Base-by-base conservation (phyloP, 225 moss, liverwort and hornwort species). In the Physcomitrellopsis africana region DNA sequence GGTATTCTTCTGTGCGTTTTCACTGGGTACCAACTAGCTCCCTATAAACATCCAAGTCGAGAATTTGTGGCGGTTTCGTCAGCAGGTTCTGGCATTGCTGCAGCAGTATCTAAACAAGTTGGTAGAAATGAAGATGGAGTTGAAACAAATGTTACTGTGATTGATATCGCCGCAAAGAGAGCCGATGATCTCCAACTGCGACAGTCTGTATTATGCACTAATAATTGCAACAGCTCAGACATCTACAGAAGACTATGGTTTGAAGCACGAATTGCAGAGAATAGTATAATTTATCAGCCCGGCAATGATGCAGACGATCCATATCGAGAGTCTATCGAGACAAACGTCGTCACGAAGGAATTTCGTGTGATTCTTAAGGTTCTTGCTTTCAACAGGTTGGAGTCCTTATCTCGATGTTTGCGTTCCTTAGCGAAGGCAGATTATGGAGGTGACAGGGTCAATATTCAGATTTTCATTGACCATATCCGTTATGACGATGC, bases 301-400 rank as follows among this genome's bases (percentile, higher is more conserved):
- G 60, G 42, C 23, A 72, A 74, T 16, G 69, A 41, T 51, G 57
- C 52, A 12, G 82, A 71, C 54, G 87, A 82, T 63, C 76, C 89
- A 3, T 79, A 85, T 56, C 85, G 67, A 58, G 89, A 85, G 41
- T 92, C 85, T 10, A 88, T 89, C 10, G 91, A 99, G 53, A 89
- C 79, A 17, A 99, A 95, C 58, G 64, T 90, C 19, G 82, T 99
- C 65, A 86, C 89, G 73, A 79, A 90, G 29, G 75, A 92, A 20
- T 99, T 92, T 69, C 86, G 81, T 77, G 63, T 99, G 77, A 86
- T 93, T 44, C 95, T 99, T 81, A 99, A 99, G 81, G 90, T 99
- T 32, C 75, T 99, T 22, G 83, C 97, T 23, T 85, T 86, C 72
- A 95, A 92, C 74, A 82, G 89, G 65, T 80, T 87, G 60, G 73